Percentiles rank a stretch among this genome's conserved stretches.
Evolutionary conservation across 371 early-diverging fungal species (phyloP).

Genomic region (Zopfochytrium polystomum): DNA sequence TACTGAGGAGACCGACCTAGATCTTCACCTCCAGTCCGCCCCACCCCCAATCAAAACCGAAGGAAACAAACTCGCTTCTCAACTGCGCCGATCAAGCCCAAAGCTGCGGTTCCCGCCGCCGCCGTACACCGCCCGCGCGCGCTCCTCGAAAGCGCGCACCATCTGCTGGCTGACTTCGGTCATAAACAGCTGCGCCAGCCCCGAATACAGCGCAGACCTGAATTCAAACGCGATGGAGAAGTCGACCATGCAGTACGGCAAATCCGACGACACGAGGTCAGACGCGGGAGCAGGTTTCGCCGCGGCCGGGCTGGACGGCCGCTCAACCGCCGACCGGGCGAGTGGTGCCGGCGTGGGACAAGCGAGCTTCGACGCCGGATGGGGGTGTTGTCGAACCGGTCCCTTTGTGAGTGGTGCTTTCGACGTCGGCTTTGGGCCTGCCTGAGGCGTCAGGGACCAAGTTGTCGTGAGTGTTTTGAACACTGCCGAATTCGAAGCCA

Average conservation of each 20-base stretch:
- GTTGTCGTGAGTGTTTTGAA: slow-evolving; percentile 67
- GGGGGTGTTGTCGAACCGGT: background rate
- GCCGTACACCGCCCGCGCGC: slow-evolving; percentile 62
- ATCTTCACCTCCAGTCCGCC: too few species aligned
- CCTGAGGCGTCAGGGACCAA: slow-evolving; percentile 61
- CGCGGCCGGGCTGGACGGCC: background rate
- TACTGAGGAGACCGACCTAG: too few species aligned
- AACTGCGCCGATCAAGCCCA: too few species aligned
- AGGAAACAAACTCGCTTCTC: too few species aligned
- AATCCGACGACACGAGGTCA: slow-evolving; percentile 32
- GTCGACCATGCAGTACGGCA: slow-evolving; percentile 63
- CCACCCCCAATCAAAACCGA: too few species aligned
- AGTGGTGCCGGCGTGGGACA: background rate
- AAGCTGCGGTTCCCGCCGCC: too few species aligned
- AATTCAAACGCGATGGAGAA: slow-evolving; percentile 78
- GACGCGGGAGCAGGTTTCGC: slow-evolving; percentile 19
- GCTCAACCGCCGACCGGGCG: slow-evolving; percentile 18
- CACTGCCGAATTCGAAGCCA: slow-evolving; percentile 61
- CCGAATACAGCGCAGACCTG: slow-evolving; percentile 70
- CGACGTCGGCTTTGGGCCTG: background rate
- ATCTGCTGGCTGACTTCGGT: slow-evolving; percentile 70
- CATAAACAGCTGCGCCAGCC: slow-evolving; percentile 70
- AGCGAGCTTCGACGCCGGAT: background rate
- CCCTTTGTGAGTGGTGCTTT: background rate
- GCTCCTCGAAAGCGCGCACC: slow-evolving; percentile 67